Percentiles rank a stretch among this genome's conserved stretches.
Conservation (phyloP, 2,329 filamentous ascomycete species). For the Paracorniculantispora psalliotae region DNA sequence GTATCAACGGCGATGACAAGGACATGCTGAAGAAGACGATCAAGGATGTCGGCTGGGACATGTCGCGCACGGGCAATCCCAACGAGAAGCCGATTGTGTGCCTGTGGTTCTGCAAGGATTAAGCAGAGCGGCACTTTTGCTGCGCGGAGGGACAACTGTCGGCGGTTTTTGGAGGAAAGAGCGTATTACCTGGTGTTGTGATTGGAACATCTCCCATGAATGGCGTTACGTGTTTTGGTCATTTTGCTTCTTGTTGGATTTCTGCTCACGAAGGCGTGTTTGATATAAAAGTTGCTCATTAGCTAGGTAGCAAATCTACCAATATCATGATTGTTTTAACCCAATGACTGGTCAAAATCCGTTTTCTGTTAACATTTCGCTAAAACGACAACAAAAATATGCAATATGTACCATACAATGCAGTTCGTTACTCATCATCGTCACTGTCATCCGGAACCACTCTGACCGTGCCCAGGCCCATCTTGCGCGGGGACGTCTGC, state of each 20-base stretch:
- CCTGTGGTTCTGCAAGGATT: slow-evolving; percentile 54
- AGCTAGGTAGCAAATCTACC: not conserved
- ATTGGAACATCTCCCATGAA: not conserved
- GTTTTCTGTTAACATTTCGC: not conserved
- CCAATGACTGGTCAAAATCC: not conserved
- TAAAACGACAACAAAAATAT: not conserved
- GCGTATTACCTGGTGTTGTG: too few species aligned
- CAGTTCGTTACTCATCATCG: slow-evolving; percentile 26
- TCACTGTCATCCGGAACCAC: slow-evolving; percentile 39
- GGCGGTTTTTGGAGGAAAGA: not conserved
- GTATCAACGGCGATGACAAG: slow-evolving; percentile 45
- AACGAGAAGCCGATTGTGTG: slow-evolving; percentile 53
- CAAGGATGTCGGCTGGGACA: slow-evolving; percentile 55
- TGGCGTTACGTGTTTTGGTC: not conserved
- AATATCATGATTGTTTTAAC: not conserved
- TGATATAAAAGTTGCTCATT: not conserved
- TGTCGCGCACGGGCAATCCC: slow-evolving; percentile 40
- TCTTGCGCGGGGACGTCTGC: slow-evolving; percentile 23
- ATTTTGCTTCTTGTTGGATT: not conserved
- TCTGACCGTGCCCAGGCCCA: slow-evolving; percentile 39
- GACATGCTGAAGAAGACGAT: slow-evolving; percentile 45
- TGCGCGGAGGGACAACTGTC: not conserved
- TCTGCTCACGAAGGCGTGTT: not conserved
- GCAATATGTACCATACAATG: not conserved
- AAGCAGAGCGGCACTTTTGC: not conserved